These are phyloP conservation scores for Withania somnifera DNA, from an alignment of 305 asterid genomes.

Conservation along the genomic window DNA sequence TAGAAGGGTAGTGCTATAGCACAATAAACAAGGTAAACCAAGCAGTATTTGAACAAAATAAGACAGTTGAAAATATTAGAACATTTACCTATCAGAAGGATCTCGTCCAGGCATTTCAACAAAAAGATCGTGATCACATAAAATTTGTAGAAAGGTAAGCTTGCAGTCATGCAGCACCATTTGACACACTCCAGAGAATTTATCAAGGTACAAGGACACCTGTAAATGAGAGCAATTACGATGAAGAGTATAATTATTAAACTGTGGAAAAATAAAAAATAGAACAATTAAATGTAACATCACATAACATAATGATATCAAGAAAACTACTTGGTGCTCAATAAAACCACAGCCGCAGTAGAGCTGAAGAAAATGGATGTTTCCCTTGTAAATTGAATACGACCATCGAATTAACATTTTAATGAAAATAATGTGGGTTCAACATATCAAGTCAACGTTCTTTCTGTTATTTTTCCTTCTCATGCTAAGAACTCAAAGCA, in stretches of 20 bases:
- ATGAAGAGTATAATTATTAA: neutral
- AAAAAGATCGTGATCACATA: slow-evolving; percentile 96
- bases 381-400: neutral
- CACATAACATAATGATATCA: neutral
- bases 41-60: neutral
- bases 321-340: neutral
- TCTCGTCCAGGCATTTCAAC: slow-evolving; percentile 99
- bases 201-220: slow-evolving; percentile 98
- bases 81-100: slow-evolving; percentile 88
- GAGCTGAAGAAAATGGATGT: neutral
- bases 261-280: neutral
- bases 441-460: neutral
- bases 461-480: neutral
- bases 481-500: neutral
- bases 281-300: neutral
- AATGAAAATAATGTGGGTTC: neutral
- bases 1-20: neutral
- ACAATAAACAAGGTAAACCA: slow-evolving; percentile 6
- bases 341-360: neutral
- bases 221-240: slow-evolving; percentile 19
- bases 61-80: neutral
- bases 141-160: slow-evolving; percentile 85
- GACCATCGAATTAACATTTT: neutral
- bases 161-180: slow-evolving; percentile 93
- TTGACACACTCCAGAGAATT: slow-evolving; percentile 97